A percentile compares a stretch with the other conserved stretches of the same genome.
Evolutionary conservation across 176 grass and related monocot species (phyloP).

Genomic region (Hordeum marinum): DNA sequence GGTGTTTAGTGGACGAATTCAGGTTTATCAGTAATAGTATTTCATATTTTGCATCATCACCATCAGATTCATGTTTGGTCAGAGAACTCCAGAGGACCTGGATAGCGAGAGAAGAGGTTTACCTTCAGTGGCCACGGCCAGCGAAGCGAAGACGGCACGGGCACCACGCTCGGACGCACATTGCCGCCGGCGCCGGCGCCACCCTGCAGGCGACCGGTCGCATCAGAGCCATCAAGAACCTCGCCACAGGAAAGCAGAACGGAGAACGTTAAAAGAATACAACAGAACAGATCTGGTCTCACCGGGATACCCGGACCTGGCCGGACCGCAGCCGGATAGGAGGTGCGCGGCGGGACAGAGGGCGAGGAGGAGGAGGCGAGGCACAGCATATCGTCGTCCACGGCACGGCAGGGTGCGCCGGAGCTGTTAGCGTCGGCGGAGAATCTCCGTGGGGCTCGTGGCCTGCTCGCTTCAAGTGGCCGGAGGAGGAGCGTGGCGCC

Average conservation of each 20-base stretch:
- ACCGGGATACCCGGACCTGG: slow-evolving; percentile 11
- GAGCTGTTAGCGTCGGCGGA: not conserved
- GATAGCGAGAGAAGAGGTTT: not conserved
- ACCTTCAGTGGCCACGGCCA: slow-evolving; percentile 17
- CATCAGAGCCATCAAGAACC: not conserved
- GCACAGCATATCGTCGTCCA: slow-evolving; percentile 36
- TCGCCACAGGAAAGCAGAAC: too few relatives aligned
- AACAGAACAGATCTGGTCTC: not conserved
- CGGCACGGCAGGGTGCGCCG: not conserved
- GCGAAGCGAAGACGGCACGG: not conserved
- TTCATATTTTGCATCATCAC: not conserved
- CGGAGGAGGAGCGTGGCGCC: not conserved
- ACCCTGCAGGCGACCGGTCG: slow-evolving; percentile 10
- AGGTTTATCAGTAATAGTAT: not conserved
- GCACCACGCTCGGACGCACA: slow-evolving; percentile 13
- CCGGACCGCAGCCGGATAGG: not conserved
- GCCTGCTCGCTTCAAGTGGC: slow-evolving; percentile 14
- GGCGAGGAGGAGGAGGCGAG: not conserved
- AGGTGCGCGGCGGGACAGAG: not conserved
- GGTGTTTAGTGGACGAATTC: not conserved
- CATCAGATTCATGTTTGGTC: not conserved
- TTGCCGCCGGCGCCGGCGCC: not conserved
- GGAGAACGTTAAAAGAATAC: not conserved
- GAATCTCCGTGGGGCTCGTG: not conserved
- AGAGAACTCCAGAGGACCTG: not conserved